Evolutionary conservation across 805 yeast species (phyloP).

Genomic region (Torulaspora microellipsoides): DNA sequence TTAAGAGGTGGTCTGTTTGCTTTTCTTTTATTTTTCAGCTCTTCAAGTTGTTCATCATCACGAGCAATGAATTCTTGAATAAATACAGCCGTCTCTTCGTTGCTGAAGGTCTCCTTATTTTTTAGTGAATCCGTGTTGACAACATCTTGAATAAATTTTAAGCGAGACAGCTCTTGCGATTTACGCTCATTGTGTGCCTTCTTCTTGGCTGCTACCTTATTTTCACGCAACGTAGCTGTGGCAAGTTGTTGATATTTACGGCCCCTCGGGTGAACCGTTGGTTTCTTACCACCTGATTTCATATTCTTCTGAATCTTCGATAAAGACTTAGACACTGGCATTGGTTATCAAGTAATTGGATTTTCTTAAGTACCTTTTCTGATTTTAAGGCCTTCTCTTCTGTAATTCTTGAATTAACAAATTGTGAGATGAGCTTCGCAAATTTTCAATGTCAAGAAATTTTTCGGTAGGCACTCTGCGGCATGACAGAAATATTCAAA

Average conservation of each 20-base stretch:
- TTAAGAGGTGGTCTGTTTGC: constrained; percentile 82
- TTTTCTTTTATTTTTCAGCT: constrained; percentile 58
- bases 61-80: constrained; percentile 60
- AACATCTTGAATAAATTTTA: constrained; percentile 57
- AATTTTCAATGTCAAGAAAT: constrained; percentile 4
- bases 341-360: constrained; percentile 2
- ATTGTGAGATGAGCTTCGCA: constrained; percentile 12
- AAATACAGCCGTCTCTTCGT: constrained; percentile 57
- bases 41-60: constrained; percentile 71
- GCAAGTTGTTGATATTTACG: constrained; percentile 80
- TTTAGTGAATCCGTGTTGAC: constrained; percentile 39
- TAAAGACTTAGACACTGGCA: constrained; percentile 36
- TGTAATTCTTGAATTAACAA: too few species aligned
- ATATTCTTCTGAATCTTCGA: constrained; percentile 31
- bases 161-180: constrained; percentile 54
- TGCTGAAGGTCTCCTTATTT: constrained; percentile 41
- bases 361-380: too few species aligned
- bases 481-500: too few species aligned
- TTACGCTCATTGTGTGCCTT: constrained; percentile 52
- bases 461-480: neutral
- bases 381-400: too few species aligned
- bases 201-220: constrained; percentile 59
- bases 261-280: constrained; percentile 71
- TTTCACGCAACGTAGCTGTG: constrained; percentile 82
- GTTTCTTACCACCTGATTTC: constrained; percentile 26